A percentile compares a stretch with the other conserved stretches of the same genome.
phyloP scores from a whole-genome alignment of 345 rosid genomes.

The Hibiscus mutabilis region DNA sequence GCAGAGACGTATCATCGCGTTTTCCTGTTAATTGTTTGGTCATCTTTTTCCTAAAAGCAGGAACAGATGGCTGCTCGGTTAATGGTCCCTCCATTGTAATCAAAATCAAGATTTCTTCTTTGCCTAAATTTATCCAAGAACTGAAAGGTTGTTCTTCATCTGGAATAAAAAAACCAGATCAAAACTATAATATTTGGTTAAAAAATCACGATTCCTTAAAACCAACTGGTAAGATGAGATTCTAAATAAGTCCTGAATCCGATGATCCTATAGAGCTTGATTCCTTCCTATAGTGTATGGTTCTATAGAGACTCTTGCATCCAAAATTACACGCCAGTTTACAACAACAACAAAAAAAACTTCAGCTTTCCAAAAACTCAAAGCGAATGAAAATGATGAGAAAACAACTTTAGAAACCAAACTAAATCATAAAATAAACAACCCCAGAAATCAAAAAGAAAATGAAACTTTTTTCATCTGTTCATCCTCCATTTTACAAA shows the following conservation, averaged over 20 bases:
- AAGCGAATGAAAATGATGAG: not conserved
- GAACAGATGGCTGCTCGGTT: conserved; percentile 6
- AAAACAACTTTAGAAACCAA: not conserved
- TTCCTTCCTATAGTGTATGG: conserved; percentile 16
- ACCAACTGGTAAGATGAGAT: not conserved
- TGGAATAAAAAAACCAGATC: conserved; percentile 31
- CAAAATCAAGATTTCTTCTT: not conserved
- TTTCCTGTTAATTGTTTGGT: conserved; percentile 83
- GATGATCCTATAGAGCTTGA: not conserved
- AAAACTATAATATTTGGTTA: conserved; percentile 20
- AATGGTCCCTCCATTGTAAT: conserved; percentile 19
- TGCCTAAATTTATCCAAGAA: not conserved
- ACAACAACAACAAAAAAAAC: not conserved
- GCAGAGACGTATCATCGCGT: conserved; percentile 66
- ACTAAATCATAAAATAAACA: not conserved
- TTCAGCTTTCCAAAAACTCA: not conserved
- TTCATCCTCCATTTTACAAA: not conserved
- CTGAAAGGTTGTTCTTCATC: conserved; percentile 12
- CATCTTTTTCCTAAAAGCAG: conserved; percentile 58
- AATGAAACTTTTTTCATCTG: not conserved
- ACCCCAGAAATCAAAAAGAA: not conserved
- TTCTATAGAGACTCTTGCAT: conserved; percentile 4
- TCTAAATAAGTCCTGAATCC: not conserved
- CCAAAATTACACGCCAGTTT: too few species aligned
- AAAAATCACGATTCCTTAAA: not conserved